Conservation (phyloP, 768 basidiomycete species). For the Suillus decipiens region DNA sequence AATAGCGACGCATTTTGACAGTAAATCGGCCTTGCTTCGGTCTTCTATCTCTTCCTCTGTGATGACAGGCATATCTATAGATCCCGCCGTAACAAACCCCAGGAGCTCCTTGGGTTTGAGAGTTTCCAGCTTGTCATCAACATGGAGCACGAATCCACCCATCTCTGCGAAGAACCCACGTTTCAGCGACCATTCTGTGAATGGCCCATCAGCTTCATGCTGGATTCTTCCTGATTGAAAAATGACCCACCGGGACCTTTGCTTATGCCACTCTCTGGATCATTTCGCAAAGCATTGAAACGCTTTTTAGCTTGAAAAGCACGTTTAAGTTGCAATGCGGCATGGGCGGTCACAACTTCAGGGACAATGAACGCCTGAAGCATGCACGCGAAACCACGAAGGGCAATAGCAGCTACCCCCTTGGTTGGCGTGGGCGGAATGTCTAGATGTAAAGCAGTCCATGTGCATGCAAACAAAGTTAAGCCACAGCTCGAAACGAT, state of each 20-base stretch:
- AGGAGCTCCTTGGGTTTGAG: neutral
- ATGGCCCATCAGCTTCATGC: neutral
- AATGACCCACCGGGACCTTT: neutral
- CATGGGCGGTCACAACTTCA: neutral
- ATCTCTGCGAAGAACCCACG: neutral
- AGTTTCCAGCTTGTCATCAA: neutral
- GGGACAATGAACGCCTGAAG: slow-evolving; percentile 16
- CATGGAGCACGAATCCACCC: neutral
- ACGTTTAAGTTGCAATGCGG: slow-evolving; percentile 21
- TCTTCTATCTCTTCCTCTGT: neutral
- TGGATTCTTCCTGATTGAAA: neutral
- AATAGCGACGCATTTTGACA: neutral
- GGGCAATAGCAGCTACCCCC: neutral
- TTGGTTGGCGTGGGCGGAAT: slow-evolving; percentile 24
- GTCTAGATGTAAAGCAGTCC: slow-evolving; percentile 33
- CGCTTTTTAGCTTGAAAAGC: slow-evolving; percentile 11
- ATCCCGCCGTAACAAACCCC: neutral
- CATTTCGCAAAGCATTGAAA: neutral
- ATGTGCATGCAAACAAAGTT: slow-evolving; percentile 32
- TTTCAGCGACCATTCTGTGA: neutral
- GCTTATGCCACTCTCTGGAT: neutral
- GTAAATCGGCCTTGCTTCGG: neutral
- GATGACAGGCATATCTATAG: neutral
- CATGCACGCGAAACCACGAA: slow-evolving; percentile 20
- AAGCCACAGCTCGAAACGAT: slow-evolving; percentile 30